These are phyloP conservation scores for Jatropha curcas DNA, from an alignment of 345 rosid species.

Conservation along the genomic window DNA sequence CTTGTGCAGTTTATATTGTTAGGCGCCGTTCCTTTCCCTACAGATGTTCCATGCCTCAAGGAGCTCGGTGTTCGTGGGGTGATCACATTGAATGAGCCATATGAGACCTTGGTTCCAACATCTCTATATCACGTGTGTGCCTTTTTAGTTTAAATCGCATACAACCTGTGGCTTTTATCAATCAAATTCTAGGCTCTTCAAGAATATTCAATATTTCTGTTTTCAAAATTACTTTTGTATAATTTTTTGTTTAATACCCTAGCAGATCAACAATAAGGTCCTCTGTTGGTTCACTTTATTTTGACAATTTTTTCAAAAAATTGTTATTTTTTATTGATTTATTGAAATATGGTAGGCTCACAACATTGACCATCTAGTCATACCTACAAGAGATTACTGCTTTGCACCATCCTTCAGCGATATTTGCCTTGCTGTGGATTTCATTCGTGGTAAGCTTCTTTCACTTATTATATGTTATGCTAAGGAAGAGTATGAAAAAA, in stretches of 20 bases:
- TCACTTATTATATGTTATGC: background rate
- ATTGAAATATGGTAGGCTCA: constrained; percentile 47
- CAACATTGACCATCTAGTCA: constrained; percentile 86
- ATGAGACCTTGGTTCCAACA: constrained; percentile 38
- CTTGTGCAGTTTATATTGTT: constrained; percentile 30
- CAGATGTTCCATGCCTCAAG: constrained; percentile 36
- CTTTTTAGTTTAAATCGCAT: background rate
- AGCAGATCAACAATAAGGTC: background rate
- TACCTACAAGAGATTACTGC: constrained; percentile 96
- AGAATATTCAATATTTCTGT: background rate
- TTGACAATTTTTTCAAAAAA: background rate
- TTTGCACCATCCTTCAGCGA: constrained; percentile 89
- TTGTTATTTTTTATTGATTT: constrained; percentile 2
- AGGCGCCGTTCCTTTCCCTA: constrained; percentile 40
- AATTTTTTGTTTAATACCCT: background rate
- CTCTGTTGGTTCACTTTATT: background rate
- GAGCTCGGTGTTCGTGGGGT: constrained; percentile 37
- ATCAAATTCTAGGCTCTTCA: background rate
- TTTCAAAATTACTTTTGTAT: background rate
- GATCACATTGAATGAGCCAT: constrained; percentile 33
- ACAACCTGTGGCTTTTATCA: background rate
- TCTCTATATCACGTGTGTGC: constrained; percentile 36
- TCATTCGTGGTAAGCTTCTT: constrained; percentile 62
- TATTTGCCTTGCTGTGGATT: constrained; percentile 82
- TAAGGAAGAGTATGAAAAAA: background rate